Evolutionary conservation across 768 basidiomycete genomes (phyloP).

Genomic region (Erythrobasidium yunnanense): DNA sequence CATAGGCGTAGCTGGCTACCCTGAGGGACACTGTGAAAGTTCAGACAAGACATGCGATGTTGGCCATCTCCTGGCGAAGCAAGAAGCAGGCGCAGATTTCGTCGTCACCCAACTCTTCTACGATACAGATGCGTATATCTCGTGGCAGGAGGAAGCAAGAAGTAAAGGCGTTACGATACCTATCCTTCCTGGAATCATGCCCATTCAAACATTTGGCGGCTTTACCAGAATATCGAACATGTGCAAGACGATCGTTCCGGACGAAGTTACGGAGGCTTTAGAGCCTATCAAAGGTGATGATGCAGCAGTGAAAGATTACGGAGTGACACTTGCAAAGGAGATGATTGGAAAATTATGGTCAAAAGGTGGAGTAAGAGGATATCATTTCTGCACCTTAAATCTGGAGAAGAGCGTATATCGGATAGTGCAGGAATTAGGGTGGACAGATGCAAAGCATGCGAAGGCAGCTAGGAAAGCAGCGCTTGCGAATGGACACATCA

Average conservation of each 20-base stretch:
- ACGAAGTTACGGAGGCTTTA: conserved; percentile 54
- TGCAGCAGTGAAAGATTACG: conserved; percentile 83
- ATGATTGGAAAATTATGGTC: conserved; percentile 55
- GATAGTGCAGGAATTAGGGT: conserved; percentile 59
- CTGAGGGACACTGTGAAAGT: conserved; percentile 71
- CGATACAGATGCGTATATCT: conserved; percentile 73
- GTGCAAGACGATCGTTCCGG: conserved; percentile 68
- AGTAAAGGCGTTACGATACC: conserved; percentile 70
- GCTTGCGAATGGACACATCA: neutral
- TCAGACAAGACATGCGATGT: conserved; percentile 49
- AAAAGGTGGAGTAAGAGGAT: conserved; percentile 61
- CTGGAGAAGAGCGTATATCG: conserved; percentile 87
- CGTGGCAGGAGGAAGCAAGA: conserved; percentile 60
- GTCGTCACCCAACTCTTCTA: conserved; percentile 96
- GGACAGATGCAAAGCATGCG: neutral
- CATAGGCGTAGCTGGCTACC: conserved; percentile 84
- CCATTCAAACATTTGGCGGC: conserved; percentile 89
- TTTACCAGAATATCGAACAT: conserved; percentile 84
- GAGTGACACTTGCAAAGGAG: conserved; percentile 68
- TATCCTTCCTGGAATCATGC: conserved; percentile 92
- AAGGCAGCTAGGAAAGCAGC: neutral
- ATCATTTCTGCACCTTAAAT: conserved; percentile 94
- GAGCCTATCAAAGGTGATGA: conserved; percentile 83
- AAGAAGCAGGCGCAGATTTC: conserved; percentile 90
- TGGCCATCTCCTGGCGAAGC: conserved; percentile 65